Evolutionary conservation across 345 rosid genomes (phyloP).

Genomic region (Acer negundo): DNA sequence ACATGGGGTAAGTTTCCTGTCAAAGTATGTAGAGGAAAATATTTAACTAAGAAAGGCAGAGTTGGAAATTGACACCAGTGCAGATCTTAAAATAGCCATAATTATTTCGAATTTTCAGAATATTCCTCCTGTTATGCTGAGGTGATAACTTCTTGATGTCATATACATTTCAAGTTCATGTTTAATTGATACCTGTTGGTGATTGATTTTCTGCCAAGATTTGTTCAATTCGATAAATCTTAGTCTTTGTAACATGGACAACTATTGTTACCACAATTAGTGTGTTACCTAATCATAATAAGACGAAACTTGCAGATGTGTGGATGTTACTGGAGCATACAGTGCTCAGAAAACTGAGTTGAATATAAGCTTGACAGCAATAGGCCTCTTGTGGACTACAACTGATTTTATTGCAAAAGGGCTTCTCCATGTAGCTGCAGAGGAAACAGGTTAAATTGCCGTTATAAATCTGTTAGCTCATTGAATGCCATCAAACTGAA

Average conservation of each 20-base stretch:
- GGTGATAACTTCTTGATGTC: background rate
- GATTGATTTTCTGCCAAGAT: constrained; percentile 9
- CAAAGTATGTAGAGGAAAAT: background rate
- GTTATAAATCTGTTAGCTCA: background rate
- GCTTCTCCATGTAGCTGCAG: constrained; percentile 42
- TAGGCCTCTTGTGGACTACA: constrained; percentile 91
- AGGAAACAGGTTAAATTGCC: constrained; percentile 50
- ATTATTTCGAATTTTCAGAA: background rate
- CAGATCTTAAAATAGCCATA: background rate
- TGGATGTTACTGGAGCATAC: constrained; percentile 97
- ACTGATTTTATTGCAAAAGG: constrained; percentile 91
- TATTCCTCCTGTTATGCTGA: background rate
- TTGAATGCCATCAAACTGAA: background rate
- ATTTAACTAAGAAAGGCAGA: background rate
- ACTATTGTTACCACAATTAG: background rate
- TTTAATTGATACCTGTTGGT: background rate
- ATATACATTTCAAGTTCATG: constrained; percentile 2
- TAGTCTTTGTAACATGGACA: constrained; percentile 10
- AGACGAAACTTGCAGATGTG: constrained; percentile 65
- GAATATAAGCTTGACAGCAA: constrained; percentile 93
- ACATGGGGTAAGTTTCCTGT: background rate
- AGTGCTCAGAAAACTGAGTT: constrained; percentile 90
- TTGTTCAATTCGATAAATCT: constrained; percentile 5
- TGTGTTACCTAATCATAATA: constrained; percentile 6
- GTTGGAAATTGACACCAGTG: background rate